phyloP scores from a whole-genome alignment of 441 rosid species.

The Capsella rubella region DNA sequence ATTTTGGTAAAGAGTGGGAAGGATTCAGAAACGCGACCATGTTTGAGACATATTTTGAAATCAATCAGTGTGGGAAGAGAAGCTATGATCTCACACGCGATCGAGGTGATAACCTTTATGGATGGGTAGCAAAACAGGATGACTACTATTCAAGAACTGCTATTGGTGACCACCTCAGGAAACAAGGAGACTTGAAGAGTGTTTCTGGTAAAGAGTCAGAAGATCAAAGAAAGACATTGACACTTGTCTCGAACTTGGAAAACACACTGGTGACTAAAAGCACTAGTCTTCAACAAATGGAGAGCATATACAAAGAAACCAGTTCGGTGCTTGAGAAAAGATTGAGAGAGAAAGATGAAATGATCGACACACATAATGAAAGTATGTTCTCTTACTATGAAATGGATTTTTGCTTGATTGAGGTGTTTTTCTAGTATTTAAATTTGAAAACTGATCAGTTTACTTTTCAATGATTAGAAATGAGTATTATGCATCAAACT shows the following conservation, averaged over 20 bases:
- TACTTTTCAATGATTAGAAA: conserved; percentile 50
- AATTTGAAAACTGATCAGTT: conserved; percentile 15
- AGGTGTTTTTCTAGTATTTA: conserved; percentile 3
- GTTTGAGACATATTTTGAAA: conserved; percentile 63
- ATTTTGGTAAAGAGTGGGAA: conserved; percentile 69
- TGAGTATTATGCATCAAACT: conserved; percentile 53
- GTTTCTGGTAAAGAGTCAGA: conserved; percentile 62
- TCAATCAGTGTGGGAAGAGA: conserved; percentile 56
- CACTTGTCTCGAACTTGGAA: conserved; percentile 51
- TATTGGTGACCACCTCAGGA: conserved; percentile 57
- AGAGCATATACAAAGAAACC: conserved; percentile 52
- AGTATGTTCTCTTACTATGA: conserved; percentile 46
- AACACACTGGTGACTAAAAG: conserved; percentile 57
- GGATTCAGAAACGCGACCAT: conserved; percentile 61
- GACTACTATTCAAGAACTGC: conserved; percentile 52
- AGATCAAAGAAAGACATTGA: conserved; percentile 47
- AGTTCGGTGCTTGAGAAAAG: conserved; percentile 30
- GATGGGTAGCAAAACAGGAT: conserved; percentile 73
- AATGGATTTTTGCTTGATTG: background rate
- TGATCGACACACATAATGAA: conserved; percentile 58
- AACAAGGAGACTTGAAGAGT: conserved; percentile 63
- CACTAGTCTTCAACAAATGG: conserved; percentile 51
- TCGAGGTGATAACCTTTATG: conserved; percentile 56
- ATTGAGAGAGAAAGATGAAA: conserved; percentile 55
- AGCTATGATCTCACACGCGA: conserved; percentile 42